Base-by-base conservation (phyloP, 495 filamentous ascomycete genomes). In the Lasiosphaeria ovina region DNA sequence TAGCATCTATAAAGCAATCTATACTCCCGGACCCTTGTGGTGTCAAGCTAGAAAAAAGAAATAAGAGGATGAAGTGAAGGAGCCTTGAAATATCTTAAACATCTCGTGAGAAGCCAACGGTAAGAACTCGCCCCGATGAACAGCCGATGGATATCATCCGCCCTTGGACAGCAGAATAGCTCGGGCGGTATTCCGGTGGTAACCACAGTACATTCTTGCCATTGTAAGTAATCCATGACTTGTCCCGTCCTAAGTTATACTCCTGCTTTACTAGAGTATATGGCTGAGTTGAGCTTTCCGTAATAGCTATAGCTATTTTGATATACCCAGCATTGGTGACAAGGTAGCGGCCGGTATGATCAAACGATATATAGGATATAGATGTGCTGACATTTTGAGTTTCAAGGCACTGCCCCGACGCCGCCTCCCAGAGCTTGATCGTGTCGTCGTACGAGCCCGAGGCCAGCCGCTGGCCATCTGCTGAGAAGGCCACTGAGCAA, bases 101-200 rank as follows among this genome's bases (percentile, higher is more conserved):
- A 49, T 61, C 3, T 7, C 52, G 33, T 10, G 59, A 61, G 0
- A 61, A 61, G 51, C 16, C 35, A 55, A 61, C 51, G 24, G 52
- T 57, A 35, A 62, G 17, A 60, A 64, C 52, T 57, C 16, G 53
- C 44, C 62, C 62, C 10, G 54, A 64, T 49, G 57, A 53, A 64
- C 62, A 64, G 17, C 62, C 62, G 42, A 64, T 54, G 12, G 33
- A 55, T 56, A 60, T 36, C 35, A 52, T 64, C 57, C 11, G 51
- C 53, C 31, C 62, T 53, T 55, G 62, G 52, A 60, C 36, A 5
- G 54, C 57, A 17, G 35, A 56, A 49, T 57, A 50, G 33, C 2
- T 53, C 16, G 62, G 57, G 72, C 64, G 66, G 61, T 73, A 67
- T 52, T 68, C 66, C 0, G 55, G 35, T 55, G 66, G 68, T 47